Evolutionary conservation across 2,329 filamentous ascomycete species (phyloP).

Genomic region (Phyllosticta capitalensis): DNA sequence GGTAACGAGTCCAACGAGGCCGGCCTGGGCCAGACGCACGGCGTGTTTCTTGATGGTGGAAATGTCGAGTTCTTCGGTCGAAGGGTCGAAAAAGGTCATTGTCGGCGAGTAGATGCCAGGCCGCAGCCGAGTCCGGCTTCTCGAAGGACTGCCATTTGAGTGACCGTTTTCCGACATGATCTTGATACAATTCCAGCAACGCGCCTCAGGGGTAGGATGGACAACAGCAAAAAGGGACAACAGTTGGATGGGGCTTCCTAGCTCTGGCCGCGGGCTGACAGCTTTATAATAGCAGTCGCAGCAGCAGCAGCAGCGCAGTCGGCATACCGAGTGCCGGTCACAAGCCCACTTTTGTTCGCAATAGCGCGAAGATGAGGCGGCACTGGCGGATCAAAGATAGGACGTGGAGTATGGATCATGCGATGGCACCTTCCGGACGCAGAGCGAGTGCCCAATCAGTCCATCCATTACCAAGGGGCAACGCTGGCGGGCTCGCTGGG

Average conservation of each 20-base stretch:
- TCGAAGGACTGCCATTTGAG: constrained; percentile 20
- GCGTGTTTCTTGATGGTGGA: constrained; percentile 71
- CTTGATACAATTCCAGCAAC: constrained; percentile 3
- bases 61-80: constrained; percentile 77
- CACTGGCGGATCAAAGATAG: neutral
- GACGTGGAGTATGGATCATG: neutral
- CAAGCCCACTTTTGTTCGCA: constrained; percentile 20
- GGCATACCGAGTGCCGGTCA: constrained; percentile 20
- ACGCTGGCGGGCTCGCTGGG: neutral
- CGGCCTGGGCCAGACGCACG: constrained; percentile 64
- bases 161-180: constrained; percentile 22
- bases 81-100: constrained; percentile 80
- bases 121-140: constrained; percentile 51
- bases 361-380: neutral
- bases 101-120: constrained; percentile 81
- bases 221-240: neutral
- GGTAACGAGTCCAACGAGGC: constrained; percentile 71
- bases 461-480: neutral
- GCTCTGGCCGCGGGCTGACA: neutral
- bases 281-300: constrained; percentile 11
- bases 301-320: neutral
- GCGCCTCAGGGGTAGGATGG: constrained; percentile 11
- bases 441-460: neutral
- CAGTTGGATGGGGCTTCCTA: neutral
- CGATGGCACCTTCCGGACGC: neutral